Conservation (phyloP, 352 stramenopile species). For the Thraustotheca clavata region DNA sequence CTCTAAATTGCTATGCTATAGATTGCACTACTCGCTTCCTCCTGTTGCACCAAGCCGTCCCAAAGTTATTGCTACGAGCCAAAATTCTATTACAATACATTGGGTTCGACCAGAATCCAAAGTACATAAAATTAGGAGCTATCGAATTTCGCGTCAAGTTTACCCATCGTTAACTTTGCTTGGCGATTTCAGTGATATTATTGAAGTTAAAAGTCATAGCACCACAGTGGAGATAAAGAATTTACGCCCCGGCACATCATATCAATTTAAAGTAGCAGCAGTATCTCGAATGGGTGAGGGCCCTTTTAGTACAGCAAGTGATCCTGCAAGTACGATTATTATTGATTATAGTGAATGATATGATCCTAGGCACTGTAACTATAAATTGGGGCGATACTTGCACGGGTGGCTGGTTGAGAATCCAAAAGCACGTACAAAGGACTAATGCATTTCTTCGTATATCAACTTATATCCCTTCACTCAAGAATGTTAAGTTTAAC, state of each 20-base stretch:
- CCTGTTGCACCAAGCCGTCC: conserved; percentile 65
- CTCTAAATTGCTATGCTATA: neutral
- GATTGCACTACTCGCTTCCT: conserved; percentile 68
- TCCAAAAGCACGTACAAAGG: conserved; percentile 45
- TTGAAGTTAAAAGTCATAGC: conserved; percentile 53
- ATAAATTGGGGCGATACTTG: conserved; percentile 66
- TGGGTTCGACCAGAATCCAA: conserved; percentile 54
- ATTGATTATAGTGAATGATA: neutral
- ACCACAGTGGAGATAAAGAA: conserved; percentile 58
- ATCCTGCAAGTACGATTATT: conserved; percentile 28
- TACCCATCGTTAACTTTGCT: conserved; percentile 77
- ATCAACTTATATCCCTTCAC: neutral
- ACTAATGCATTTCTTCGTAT: conserved; percentile 23
- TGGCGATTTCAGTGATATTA: conserved; percentile 69
- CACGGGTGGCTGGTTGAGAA: conserved; percentile 85
- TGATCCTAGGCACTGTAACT: conserved; percentile 38
- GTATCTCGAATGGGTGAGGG: conserved; percentile 82
- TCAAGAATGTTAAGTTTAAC: neutral
- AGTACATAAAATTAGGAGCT: conserved; percentile 75
- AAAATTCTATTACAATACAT: conserved; percentile 66
- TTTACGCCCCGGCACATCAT: conserved; percentile 65
- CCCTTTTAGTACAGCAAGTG: conserved; percentile 62
- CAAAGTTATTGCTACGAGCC: conserved; percentile 39
- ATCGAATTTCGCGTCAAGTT: conserved; percentile 68
- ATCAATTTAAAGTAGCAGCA: conserved; percentile 80